Conservation (phyloP, 1,284 basidiomycete species). For the Bjerkandera adusta region DNA sequence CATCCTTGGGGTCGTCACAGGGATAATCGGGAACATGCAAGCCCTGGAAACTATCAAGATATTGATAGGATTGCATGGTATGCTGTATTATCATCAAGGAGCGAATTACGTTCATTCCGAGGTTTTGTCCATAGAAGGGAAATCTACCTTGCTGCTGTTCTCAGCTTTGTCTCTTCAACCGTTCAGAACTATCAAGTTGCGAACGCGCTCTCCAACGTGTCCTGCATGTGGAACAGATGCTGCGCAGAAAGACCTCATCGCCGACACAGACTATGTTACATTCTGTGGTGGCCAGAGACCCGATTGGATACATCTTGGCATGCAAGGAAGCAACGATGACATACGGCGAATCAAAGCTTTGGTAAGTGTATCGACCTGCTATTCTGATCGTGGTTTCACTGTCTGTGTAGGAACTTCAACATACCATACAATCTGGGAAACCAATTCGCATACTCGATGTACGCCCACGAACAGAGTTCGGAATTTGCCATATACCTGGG, state of each 20-base stretch:
- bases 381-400: neutral
- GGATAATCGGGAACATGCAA: slow-evolving; percentile 89
- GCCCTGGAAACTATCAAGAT: slow-evolving; percentile 89
- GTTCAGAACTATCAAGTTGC: slow-evolving; percentile 82
- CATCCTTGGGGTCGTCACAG: slow-evolving; percentile 85
- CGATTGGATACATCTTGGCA: slow-evolving; percentile 60
- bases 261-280: slow-evolving; percentile 68
- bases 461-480: slow-evolving; percentile 78
- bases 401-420: slow-evolving; percentile 40
- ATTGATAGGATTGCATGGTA: slow-evolving; percentile 71
- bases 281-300: slow-evolving; percentile 73
- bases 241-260: slow-evolving; percentile 41
- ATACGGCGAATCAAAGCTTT: slow-evolving; percentile 50
- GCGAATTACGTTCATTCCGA: neutral
- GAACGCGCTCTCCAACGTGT: slow-evolving; percentile 62
- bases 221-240: slow-evolving; percentile 56
- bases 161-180: slow-evolving; percentile 69
- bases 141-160: slow-evolving; percentile 68
- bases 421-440: slow-evolving; percentile 32
- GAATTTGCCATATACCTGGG: slow-evolving; percentile 78
- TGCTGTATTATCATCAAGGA: too few species aligned
- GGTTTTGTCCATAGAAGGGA: slow-evolving; percentile 36
- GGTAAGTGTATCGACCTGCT: slow-evolving; percentile 29
- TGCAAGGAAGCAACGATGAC: slow-evolving; percentile 34
- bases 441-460: slow-evolving; percentile 75